Evolutionary conservation across 2,329 filamentous ascomycete species (phyloP), one percentile per base, ranked within the genome.

Genomic region (Beauveria pseudobassiana): DNA sequence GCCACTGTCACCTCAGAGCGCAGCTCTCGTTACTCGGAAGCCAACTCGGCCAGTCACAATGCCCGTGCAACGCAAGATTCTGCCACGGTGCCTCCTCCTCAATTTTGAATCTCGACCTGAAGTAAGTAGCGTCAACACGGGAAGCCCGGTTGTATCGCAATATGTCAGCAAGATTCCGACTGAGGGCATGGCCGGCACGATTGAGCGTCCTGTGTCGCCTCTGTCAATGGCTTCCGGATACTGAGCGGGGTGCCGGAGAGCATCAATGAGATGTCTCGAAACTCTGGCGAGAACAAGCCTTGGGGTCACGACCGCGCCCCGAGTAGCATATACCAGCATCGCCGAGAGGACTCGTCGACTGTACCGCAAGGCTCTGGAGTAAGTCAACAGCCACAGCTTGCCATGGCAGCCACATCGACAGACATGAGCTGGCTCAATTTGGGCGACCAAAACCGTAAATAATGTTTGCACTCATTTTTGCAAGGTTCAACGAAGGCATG

Each of bases 401-500:
- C 76, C 24, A 79, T 76, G 73, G 77, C 82, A 53, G 72, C 78
- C 28, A 77, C 76, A 7, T 80, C 81, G 14, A 81, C 80, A 56
- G 89, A 92, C 72, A 90, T 92, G 87, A 90, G 87, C 74, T 93
- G 89, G 89, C 75, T 93, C 65, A 91, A 92, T 69, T 78, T 92
- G 20, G 86, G 85, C 52, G 82, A 82, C 43, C 70, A 72, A 43
- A 65, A 69, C 48, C 70, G 68, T 63, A 63, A 67, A 57, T 72
- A 63, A 57, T 56, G 53, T 48, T 57, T 46, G 34, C 43, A 52
- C 40, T 28, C 18, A 10, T 22, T 50, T 46, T 55, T 49, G 49
- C 55, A 59, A 50, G 43, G 56, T 55, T 61, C 61, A 49, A 65
- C 57, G 60, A 62, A 61, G 60, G 58, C 60, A 54, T 28, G 52